These are phyloP conservation scores for Physaria fendleri DNA, from an alignment of 345 rosid species.

Conservation along the genomic window DNA sequence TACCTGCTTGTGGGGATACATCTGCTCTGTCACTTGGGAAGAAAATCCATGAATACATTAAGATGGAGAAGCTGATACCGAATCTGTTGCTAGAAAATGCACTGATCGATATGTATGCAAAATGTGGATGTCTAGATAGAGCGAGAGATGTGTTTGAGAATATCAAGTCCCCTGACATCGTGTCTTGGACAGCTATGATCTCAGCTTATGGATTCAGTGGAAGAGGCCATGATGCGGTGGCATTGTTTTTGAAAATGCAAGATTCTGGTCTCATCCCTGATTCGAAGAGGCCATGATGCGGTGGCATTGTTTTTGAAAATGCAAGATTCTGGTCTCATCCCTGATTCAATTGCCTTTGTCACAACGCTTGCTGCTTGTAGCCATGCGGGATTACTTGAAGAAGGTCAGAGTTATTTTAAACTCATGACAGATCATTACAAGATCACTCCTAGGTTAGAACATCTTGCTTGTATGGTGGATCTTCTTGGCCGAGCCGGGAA, in stretches of 20 bases:
- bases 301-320: conserved; percentile 50
- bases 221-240: conserved; percentile 47
- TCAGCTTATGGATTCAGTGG: conserved; percentile 71
- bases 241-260: conserved; percentile 51
- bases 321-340: conserved; percentile 49
- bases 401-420: conserved; percentile 43
- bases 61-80: conserved; percentile 46
- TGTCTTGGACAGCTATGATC: conserved; percentile 75
- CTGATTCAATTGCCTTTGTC: conserved; percentile 70
- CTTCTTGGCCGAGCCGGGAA: conserved; percentile 60
- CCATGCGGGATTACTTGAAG: conserved; percentile 56
- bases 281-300: conserved; percentile 52
- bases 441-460: conserved; percentile 55
- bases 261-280: conserved; percentile 43
- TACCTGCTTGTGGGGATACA: conserved; percentile 76
- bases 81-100: conserved; percentile 70
- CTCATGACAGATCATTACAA: conserved; percentile 46
- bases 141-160: conserved; percentile 56
- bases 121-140: conserved; percentile 52
- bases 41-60: conserved; percentile 38
- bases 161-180: conserved; percentile 54
- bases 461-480: conserved; percentile 74
- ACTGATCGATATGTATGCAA: conserved; percentile 63
- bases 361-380: conserved; percentile 74
- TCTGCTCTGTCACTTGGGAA: conserved; percentile 56